Base-by-base conservation (phyloP, 2,329 filamentous ascomycete species). In the Alternaria sp. region DNA sequence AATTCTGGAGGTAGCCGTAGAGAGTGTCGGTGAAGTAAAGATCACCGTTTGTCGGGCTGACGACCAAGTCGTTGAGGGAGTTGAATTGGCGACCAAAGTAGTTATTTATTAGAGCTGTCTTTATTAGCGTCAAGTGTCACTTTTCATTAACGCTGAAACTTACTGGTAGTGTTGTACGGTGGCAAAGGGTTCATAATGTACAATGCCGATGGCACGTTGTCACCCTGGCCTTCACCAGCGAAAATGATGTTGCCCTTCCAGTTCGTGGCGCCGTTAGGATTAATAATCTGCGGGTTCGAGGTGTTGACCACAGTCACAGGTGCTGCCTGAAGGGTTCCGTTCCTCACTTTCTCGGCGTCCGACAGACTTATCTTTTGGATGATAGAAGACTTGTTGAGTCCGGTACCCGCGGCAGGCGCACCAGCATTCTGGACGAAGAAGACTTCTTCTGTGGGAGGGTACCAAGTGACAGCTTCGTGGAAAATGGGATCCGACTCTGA, bases 1-100 rank as follows among this genome's bases (percentile, higher is more conserved):
- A 69, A 29, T 68, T 52, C 44, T 70, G 68, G 34, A 68, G 58
- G 59, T 57, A 68, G 37, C 67, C 70, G 34, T 69, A 72, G 23
- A 73, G 60, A 14, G 79, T 77, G 56, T 82, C 80, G 7, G 81
- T 82, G 70, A 82, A 82, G 77, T 80, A 82, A 56, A 83, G 74
- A 48, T 79, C 76, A 36, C 78, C 78, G 7, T 76, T 74, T 31
- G 53, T 60, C 8, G 72, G 68, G 58, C 76, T 73, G 10, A 80
- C 72, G 33, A 71, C 67, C 6, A 80, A 56, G 53, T 81, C 79
- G 54, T 81, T 76, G 42, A 79, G 66, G 3, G 72, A 75, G 59
- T 77, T 79, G 69, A 80, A 77, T 62, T 79, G 77, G 60, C 75
- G 78, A 23, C 80, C 80, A 61, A 77, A 81, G 68, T 81, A 82